Conservation (phyloP, 2,329 filamentous ascomycete species). For the Cadophora gregata region DNA sequence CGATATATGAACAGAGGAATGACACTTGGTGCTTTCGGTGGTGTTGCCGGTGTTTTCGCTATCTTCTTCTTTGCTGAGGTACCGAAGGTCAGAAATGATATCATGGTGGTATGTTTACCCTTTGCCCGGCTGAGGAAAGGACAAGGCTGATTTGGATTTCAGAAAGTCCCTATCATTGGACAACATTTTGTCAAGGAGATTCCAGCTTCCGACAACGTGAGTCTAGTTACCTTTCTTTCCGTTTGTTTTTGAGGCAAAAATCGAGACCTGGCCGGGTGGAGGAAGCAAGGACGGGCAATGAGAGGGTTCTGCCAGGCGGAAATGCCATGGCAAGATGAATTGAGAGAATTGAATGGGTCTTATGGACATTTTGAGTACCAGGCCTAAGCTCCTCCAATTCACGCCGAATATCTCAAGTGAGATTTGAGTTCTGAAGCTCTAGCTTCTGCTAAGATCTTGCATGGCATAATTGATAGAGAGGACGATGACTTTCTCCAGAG, state of each 20-base stretch:
- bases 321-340: background rate
- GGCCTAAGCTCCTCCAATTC: background rate
- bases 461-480: background rate
- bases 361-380: background rate
- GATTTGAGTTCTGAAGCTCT: background rate
- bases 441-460: background rate
- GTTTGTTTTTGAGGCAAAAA: background rate
- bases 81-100: slow-evolving; percentile 63
- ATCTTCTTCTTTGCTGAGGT: slow-evolving; percentile 68
- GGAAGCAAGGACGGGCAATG: background rate
- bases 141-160: slow-evolving; percentile 25
- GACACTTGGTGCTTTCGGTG: slow-evolving; percentile 61
- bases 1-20: slow-evolving; percentile 51
- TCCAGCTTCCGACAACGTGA: slow-evolving; percentile 67
- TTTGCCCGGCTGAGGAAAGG: background rate
- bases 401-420: background rate
- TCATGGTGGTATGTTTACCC: slow-evolving; percentile 57
- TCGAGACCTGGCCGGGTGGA: background rate
- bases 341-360: background rate
- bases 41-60: slow-evolving; percentile 58
- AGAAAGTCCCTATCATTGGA: slow-evolving; percentile 63
- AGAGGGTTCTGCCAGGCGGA: background rate
- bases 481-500: background rate
- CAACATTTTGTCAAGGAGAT: slow-evolving; percentile 58
- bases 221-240: slow-evolving; percentile 42